Conservation (phyloP, 192 early-diverging fungal species). For the Phycomyces nitens region DNA sequence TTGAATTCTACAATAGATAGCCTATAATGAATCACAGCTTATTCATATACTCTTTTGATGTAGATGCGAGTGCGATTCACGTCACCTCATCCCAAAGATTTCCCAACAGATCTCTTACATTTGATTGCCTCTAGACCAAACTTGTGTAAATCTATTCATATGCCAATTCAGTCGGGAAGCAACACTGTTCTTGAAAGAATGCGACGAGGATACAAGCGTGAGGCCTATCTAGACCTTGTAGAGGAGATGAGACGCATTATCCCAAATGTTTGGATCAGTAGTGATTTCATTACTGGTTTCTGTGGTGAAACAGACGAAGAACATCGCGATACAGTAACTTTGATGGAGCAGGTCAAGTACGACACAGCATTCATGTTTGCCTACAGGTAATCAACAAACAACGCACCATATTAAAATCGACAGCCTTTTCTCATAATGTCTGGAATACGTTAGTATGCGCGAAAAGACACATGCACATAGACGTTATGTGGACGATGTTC, state of each 20-base stretch:
- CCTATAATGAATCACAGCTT: no score
- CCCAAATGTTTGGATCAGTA: constrained; percentile 70
- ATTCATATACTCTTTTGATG: no score
- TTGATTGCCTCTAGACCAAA: constrained; percentile 66
- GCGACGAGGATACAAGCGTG: constrained; percentile 72
- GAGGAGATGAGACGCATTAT: constrained; percentile 62
- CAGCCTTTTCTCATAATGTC: no score
- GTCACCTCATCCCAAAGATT: constrained; percentile 80
- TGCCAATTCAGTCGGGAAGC: constrained; percentile 73
- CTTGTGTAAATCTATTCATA: constrained; percentile 68
- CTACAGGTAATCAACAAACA: constrained; percentile 39
- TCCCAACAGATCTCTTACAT: constrained; percentile 67
- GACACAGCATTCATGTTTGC: constrained; percentile 81
- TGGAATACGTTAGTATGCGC: constrained; percentile 46
- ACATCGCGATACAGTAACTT: constrained; percentile 61
- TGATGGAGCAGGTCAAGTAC: constrained; percentile 65
- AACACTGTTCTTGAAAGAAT: constrained; percentile 63
- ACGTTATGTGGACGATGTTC: constrained; percentile 62
- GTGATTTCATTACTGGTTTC: constrained; percentile 73
- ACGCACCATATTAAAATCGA: no score
- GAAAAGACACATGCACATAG: constrained; percentile 74
- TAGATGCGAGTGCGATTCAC: constrained; percentile 75
- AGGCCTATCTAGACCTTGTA: constrained; percentile 66
- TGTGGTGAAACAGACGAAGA: constrained; percentile 76
- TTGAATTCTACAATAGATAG: no score